phyloP scores from a whole-genome alignment of 1,284 basidiomycete genomes.

The Cutaneotrichosporon spelunceum region DNA sequence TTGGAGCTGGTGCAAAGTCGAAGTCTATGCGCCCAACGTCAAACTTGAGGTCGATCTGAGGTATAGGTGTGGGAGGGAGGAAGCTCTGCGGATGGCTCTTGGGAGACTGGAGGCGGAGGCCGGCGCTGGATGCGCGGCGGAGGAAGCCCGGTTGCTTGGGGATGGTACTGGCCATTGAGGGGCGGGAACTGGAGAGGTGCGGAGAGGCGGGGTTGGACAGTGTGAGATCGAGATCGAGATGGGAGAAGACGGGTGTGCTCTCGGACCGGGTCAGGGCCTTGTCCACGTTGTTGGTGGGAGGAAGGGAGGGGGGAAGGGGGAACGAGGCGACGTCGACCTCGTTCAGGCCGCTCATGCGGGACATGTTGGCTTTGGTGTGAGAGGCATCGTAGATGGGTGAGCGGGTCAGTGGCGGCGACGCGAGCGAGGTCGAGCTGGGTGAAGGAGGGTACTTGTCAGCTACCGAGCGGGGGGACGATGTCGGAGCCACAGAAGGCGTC shows the following conservation, averaged over 20 bases:
- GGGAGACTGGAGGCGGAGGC: background rate
- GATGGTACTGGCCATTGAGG: background rate
- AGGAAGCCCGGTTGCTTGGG: background rate
- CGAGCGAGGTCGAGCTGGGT: background rate
- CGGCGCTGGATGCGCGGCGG: conserved; percentile 1
- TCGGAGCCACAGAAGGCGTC: too few species aligned
- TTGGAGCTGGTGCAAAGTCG: background rate
- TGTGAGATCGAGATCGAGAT: conserved; percentile 1
- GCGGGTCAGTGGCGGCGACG: background rate
- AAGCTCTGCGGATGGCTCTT: conserved; percentile 3
- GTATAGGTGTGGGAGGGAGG: background rate
- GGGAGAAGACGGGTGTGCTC: background rate
- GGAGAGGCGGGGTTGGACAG: conserved; percentile 6
- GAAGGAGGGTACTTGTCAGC: background rate
- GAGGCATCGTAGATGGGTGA: background rate
- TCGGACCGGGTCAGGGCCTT: background rate
- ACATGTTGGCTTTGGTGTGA: background rate
- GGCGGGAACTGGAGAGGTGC: background rate
- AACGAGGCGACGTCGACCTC: conserved; percentile 5
- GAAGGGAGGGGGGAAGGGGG: conserved; percentile 1
- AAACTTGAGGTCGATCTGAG: conserved; percentile 9
- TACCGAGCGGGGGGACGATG: background rate
- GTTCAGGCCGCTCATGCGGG: conserved; percentile 1
- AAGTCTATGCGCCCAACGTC: conserved; percentile 9
- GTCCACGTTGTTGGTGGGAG: background rate